Base-by-base conservation (phyloP, 441 rosid genomes). In the Gossypium schwendimanii region DNA sequence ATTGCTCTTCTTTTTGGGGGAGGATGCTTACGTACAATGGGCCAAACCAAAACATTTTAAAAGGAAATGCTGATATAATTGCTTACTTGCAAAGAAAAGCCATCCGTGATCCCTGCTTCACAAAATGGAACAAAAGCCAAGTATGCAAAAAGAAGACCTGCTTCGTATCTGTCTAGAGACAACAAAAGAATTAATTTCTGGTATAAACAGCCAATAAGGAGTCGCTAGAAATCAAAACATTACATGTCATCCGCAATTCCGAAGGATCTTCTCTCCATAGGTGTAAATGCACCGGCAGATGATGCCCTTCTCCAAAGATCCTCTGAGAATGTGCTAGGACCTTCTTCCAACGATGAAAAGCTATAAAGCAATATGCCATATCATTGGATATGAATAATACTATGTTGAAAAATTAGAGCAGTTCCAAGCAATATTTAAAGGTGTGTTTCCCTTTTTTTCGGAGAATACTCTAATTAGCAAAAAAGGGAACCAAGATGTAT, bases 161-260 rank as follows among this genome's bases (percentile, higher is more conserved):
- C 95, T 84, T 88, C 97, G 74, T 94, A 94, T 79, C 97, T 94
- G 79, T 36, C 61, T 17, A 71, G 74, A 69, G 75, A 76, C 63
- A 78, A 68, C 17, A 59, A 70, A 61, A 72, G 67, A 76, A 59
- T 52, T 61, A 45, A 47, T 50, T 66, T 41, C 26, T 28, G 49
- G 58, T 10, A 63, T 39, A 54, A 67, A 18, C 49, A 60, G 9
- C 20, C 45, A 63, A 73, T 17, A 39, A 54, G 71, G 67, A 1
- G 49, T 53, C 49, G 36, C 53, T 50, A 77, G 36, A 21, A 21
- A 73, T 69, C 33, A 6, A n/a, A 73, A 44, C 41, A 75, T 74
- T 84, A 94, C 97, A 94, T 88, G 85, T 91, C 98, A 80, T 94
- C 98, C 58, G 98, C 97, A 80, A 94, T 83, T 80, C 94, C 98